These are phyloP conservation scores for Lagerstroemia speciosa DNA, from an alignment of 345 rosid genomes.

Conservation along the genomic window DNA sequence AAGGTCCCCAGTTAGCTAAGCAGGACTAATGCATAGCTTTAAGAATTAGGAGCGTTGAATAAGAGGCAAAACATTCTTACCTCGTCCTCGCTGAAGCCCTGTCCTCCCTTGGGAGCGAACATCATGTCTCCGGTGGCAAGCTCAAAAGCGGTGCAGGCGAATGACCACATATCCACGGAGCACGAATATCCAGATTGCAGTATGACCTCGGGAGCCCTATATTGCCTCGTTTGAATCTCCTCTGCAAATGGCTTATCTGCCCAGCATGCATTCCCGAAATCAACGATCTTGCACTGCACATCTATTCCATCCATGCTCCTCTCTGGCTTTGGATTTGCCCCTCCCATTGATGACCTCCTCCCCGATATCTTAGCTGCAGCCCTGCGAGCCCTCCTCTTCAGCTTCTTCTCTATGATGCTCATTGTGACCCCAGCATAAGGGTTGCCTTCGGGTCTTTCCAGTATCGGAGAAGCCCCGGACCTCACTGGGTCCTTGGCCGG, in stretches of 20 bases:
- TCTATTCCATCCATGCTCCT: conserved; percentile 75
- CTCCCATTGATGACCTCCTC: conserved; percentile 66
- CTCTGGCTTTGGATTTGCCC: conserved; percentile 30
- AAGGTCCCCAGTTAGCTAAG: not conserved
- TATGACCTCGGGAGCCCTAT: conserved; percentile 94
- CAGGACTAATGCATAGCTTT: not conserved
- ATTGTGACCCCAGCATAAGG: conserved; percentile 55
- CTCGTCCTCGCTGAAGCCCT: conserved; percentile 88
- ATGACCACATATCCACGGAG: conserved; percentile 97
- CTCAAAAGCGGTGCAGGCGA: conserved; percentile 96
- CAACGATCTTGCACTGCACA: conserved; percentile 89
- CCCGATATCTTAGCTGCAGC: conserved; percentile 82
- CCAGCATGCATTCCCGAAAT: conserved; percentile 97
- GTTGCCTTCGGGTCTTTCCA: conserved; percentile 80
- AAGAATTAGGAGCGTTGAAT: not conserved
- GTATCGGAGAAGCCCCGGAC: conserved; percentile 58
- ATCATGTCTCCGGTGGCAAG: conserved; percentile 95
- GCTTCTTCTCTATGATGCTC: conserved; percentile 78
- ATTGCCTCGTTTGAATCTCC: conserved; percentile 96
- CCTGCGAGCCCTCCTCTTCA: conserved; percentile 84
- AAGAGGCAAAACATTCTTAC: conserved; percentile 25
- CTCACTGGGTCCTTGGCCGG: conserved; percentile 77
- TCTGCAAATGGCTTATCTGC: conserved; percentile 70
- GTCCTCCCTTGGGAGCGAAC: conserved; percentile 80
- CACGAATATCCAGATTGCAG: conserved; percentile 67